A percentile compares a stretch with the other conserved stretches of the same genome.
phyloP scores from a whole-genome alignment of 1,284 basidiomycete genomes.

The Abortiporus biennis region DNA sequence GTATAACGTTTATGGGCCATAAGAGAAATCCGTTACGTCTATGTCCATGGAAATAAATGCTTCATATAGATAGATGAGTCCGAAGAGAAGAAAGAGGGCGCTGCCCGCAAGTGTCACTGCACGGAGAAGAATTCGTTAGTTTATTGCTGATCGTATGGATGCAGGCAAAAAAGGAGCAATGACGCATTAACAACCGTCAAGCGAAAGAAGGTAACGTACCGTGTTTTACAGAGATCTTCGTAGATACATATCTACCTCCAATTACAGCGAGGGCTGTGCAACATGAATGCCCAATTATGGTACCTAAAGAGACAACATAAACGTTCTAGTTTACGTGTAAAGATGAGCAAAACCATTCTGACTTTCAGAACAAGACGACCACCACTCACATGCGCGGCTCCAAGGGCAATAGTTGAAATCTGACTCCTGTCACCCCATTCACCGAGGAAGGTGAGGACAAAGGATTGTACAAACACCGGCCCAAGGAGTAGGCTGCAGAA shows the following conservation, averaged over 20 bases:
- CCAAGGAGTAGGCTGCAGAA: conserved; percentile 80
- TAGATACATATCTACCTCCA: conserved; percentile 87
- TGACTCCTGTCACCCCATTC: conserved; percentile 99
- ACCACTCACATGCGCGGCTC: conserved; percentile 88
- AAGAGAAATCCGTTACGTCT: conserved; percentile 25
- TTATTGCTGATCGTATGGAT: conserved; percentile 5
- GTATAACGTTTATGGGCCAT: conserved; percentile 13
- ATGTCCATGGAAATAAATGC: conserved; percentile 39
- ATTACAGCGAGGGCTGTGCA: conserved; percentile 91
- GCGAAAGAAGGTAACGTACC: conserved; percentile 43
- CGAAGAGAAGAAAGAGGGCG: conserved; percentile 79
- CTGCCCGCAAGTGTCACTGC: conserved; percentile 85
- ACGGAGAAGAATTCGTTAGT: too few relatives aligned
- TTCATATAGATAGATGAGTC: conserved; percentile 70
- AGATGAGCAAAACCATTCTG: conserved; percentile 8
- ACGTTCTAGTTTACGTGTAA: conserved; percentile 44
- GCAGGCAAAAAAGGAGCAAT: conserved; percentile 1
- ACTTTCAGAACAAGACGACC: too few relatives aligned
- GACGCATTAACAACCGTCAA: conserved; percentile 4
- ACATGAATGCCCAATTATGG: conserved; percentile 81
- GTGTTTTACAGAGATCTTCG: conserved; percentile 92
- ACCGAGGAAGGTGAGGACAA: conserved; percentile 92
- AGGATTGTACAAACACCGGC: conserved; percentile 94
- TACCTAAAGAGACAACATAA: conserved; percentile 83
- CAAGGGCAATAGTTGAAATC: conserved; percentile 95